Evolutionary conservation across 2,329 filamentous ascomycete species (phyloP).

Genomic region (Phialocephala subalpina): DNA sequence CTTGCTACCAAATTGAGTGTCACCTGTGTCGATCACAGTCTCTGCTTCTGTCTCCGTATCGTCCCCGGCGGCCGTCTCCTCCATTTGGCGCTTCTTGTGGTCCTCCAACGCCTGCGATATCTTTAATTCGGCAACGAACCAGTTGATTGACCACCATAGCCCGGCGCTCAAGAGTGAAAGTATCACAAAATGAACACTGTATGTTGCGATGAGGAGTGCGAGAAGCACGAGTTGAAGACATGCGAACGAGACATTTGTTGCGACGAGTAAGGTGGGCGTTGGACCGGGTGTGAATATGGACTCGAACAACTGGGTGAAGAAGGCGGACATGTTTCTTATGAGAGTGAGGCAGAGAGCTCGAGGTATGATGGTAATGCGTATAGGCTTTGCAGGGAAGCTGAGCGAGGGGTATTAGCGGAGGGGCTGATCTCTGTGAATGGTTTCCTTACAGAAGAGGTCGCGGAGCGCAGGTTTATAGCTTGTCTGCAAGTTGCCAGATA

Average conservation of each 20-base stretch:
- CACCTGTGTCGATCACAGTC: slow-evolving; percentile 55
- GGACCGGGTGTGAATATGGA: slow-evolving; percentile 94
- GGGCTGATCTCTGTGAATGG: background rate
- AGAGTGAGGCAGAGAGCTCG: background rate
- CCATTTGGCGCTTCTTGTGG: slow-evolving; percentile 42
- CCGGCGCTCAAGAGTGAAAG: slow-evolving; percentile 81
- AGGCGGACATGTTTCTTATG: slow-evolving; percentile 58
- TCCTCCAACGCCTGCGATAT: slow-evolving; percentile 55
- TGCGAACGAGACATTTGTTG: slow-evolving; percentile 90
- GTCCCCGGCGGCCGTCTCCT: slow-evolving; percentile 35
- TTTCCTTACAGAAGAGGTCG: background rate
- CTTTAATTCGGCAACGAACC: slow-evolving; percentile 80
- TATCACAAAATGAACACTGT: slow-evolving; percentile 87
- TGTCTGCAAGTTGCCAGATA: background rate
- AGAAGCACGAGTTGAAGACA: slow-evolving; percentile 83
- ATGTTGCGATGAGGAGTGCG: slow-evolving; percentile 78
- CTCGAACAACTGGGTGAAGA: slow-evolving; percentile 82
- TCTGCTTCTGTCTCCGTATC: slow-evolving; percentile 56
- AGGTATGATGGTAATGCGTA: background rate
- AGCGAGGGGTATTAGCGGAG: background rate
- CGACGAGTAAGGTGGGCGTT: slow-evolving; percentile 85
- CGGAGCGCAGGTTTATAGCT: background rate
- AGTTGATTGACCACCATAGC: slow-evolving; percentile 95
- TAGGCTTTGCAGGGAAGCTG: background rate
- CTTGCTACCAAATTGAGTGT: slow-evolving; percentile 37